phyloP scores from a whole-genome alignment of 108 stramenopile genomes.

The Craspedostauros australis region DNA sequence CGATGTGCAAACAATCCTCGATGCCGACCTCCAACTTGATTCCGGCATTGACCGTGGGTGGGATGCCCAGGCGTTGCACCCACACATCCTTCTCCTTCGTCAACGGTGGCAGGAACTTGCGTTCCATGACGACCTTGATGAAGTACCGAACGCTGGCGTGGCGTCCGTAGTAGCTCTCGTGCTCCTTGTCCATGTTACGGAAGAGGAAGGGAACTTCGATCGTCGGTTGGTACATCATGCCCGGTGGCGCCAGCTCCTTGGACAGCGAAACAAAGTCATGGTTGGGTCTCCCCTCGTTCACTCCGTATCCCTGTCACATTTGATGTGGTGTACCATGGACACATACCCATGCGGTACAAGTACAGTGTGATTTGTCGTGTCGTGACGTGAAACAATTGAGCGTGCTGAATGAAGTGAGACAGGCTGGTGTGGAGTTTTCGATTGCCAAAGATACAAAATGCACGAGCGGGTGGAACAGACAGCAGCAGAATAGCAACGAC shows the following conservation, averaged over 20 bases:
- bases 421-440: too few relatives aligned
- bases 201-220: conserved; percentile 84
- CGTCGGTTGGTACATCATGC: conserved; percentile 69
- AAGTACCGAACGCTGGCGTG: conserved; percentile 97
- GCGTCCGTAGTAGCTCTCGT: conserved; percentile 91
- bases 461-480: background rate
- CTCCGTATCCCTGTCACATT: conserved; percentile 56
- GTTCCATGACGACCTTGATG: conserved; percentile 83
- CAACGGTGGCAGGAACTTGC: conserved; percentile 82
- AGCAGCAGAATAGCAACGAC: background rate
- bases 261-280: conserved; percentile 94
- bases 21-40: conserved; percentile 99
- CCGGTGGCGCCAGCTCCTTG: conserved; percentile 91
- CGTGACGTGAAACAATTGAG: too few relatives aligned
- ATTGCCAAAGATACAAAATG: background rate
- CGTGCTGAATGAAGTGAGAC: too few relatives aligned
- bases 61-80: conserved; percentile 73
- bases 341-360: too few relatives aligned
- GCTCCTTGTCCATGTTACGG: conserved; percentile 75
- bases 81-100: conserved; percentile 88
- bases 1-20: conserved; percentile 99
- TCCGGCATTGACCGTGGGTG: conserved; percentile 69
- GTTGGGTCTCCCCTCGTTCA: conserved; percentile 67
- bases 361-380: too few relatives aligned
- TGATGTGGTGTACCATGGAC: too few relatives aligned